A percentile compares a stretch with the other conserved stretches of the same genome.
Conservation (phyloP, 345 rosid species). For the Cardamine occulta region DNA sequence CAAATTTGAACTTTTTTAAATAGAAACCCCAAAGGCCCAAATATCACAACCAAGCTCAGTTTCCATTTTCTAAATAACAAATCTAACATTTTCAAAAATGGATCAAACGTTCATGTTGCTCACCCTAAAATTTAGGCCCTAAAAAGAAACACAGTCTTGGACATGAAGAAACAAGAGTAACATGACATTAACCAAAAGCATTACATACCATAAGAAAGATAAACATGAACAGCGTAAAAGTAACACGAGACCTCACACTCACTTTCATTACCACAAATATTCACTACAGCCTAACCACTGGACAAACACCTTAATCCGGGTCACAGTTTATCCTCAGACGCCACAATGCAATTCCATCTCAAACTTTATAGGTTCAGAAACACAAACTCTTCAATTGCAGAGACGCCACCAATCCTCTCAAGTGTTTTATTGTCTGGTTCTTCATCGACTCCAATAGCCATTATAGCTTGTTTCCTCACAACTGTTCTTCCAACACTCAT, state of each 20-base stretch:
- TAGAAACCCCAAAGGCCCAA: not conserved
- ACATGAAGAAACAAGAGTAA: slow-evolving; percentile 19
- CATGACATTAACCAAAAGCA: slow-evolving; percentile 19
- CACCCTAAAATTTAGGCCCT: not conserved
- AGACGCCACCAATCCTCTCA: slow-evolving; percentile 57
- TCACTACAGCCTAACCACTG: slow-evolving; percentile 21
- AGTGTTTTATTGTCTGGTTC: slow-evolving; percentile 67
- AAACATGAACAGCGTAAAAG: slow-evolving; percentile 11
- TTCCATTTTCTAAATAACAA: not conserved
- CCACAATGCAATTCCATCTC: slow-evolving; percentile 4
- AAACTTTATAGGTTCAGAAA: slow-evolving; percentile 55
- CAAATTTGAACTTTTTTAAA: not conserved
- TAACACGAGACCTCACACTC: slow-evolving; percentile 8
- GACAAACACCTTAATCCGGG: slow-evolving; percentile 20
- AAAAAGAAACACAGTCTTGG: not conserved
- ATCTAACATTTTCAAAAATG: not conserved
- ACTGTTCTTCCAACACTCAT: slow-evolving; percentile 85
- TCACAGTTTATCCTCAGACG: slow-evolving; percentile 19
- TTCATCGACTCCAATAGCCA: slow-evolving; percentile 93
- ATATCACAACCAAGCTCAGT: not conserved
- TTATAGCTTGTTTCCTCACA: slow-evolving; percentile 64
- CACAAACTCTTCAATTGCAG: slow-evolving; percentile 78
- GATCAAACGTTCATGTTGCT: not conserved
- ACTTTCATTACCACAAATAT: slow-evolving; percentile 27
- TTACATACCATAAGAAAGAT: slow-evolving; percentile 29